Evolutionary conservation across 805 yeast species (phyloP).

Genomic region (Myxozyma kluyveri): DNA sequence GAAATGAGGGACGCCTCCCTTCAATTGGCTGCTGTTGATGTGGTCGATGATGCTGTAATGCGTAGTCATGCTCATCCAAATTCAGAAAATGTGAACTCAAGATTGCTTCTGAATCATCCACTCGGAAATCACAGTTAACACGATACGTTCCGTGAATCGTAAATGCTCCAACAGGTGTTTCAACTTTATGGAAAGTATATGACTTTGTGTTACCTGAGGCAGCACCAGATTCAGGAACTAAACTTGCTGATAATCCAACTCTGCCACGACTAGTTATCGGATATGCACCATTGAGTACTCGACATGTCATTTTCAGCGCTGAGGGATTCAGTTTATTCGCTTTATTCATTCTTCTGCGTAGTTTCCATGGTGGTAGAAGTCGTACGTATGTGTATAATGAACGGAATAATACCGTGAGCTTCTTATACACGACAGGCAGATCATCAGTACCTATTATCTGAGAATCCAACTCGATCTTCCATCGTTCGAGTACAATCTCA

Average conservation of each 20-base stretch:
- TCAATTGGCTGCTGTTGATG: too few species aligned
- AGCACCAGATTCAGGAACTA: conserved; percentile 46
- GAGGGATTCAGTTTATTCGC: conserved; percentile 39
- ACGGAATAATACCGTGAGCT: conserved; percentile 69
- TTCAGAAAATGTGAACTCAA: conserved; percentile 56
- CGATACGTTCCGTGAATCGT: conserved; percentile 78
- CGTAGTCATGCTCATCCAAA: conserved; percentile 40
- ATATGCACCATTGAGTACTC: conserved; percentile 64
- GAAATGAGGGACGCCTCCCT: too few species aligned
- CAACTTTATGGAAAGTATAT: conserved; percentile 64
- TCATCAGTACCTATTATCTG: conserved; percentile 43
- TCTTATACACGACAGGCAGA: conserved; percentile 67
- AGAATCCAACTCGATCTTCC: conserved; percentile 81
- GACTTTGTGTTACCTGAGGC: conserved; percentile 44
- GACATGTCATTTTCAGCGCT: conserved; percentile 51
- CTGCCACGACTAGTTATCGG: conserved; percentile 60
- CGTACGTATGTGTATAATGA: conserved; percentile 64
- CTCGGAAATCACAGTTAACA: conserved; percentile 61
- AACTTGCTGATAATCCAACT: conserved; percentile 42
- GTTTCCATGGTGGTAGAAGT: conserved; percentile 67
- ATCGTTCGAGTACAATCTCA: conserved; percentile 90
- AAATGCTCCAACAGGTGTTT: conserved; percentile 72
- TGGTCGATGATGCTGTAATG: conserved; percentile 1
- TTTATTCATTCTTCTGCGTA: conserved; percentile 48
- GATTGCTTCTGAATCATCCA: conserved; percentile 65